phyloP scores from a whole-genome alignment of 2,329 filamentous ascomycete species.

The Dryadomyces quercivorus region DNA sequence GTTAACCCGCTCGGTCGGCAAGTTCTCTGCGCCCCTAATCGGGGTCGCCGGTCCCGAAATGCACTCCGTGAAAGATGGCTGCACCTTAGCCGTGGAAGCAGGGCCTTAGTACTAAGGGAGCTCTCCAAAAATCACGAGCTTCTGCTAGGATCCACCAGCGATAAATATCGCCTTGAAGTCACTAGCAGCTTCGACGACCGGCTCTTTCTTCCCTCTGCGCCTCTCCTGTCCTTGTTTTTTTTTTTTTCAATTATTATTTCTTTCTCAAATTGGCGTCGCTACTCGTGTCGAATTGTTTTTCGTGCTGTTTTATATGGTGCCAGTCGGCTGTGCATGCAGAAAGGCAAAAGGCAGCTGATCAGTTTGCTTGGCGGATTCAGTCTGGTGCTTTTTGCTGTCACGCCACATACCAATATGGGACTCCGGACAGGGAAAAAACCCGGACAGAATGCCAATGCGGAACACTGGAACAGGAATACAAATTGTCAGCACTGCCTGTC shows the following conservation, averaged over 20 bases:
- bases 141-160: neutral
- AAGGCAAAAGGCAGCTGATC: neutral
- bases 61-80: neutral
- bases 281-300: neutral
- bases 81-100: neutral
- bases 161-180: neutral
- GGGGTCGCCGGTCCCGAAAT: neutral
- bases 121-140: neutral
- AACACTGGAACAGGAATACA: neutral
- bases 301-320: neutral
- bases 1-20: neutral
- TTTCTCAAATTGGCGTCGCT: neutral
- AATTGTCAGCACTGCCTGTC: neutral
- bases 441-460: neutral
- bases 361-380: neutral
- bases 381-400: neutral
- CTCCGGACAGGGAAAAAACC: neutral
- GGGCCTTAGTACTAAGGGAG: neutral
- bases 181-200: constrained; percentile 1
- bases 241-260: neutral
- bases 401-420: neutral
- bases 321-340: neutral
- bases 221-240: neutral
- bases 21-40: neutral
- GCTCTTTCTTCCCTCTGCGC: neutral